Base-by-base conservation (phyloP, 2,329 filamentous ascomycete species). In the Penicillium oxalicum region DNA sequence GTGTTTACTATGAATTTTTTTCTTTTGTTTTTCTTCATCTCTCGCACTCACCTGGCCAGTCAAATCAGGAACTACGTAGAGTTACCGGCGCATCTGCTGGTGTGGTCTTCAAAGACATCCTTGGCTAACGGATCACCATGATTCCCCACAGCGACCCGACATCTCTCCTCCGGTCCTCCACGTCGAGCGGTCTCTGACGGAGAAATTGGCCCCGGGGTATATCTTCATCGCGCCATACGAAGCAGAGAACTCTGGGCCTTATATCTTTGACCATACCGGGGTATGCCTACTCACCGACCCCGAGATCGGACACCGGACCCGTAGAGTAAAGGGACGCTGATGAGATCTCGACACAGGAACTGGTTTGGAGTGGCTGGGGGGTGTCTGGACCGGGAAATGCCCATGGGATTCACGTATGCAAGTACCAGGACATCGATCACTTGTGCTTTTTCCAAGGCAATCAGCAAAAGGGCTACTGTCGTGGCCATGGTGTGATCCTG, bases 391-490 rank as follows among this genome's bases (percentile, higher is more conserved):
- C 75, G 2, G 74, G 71, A 36, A 76, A 73, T 45, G 69, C 70
- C 34, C 74, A 77, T 56, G 70, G 70, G 46, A 70, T 74, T 48
- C 72, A 74, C 51, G 72, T 75, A 29, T 78, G 76, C 59, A 57
- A 67, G 38, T 78, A 76, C 63, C 67, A 74, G 26, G 74, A 72
- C 11, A 63, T 64, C 48, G 67, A 74, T 40, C 76, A 78, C 53
- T 57, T 78, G n/a, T 78, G 75, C 58, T 77, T 74, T 61, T 78
- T 76, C 60, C 71, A 77, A 49, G 75, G 75, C 32, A 68, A 72
- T 46, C 75, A 78, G 51, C 73, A 76, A 51, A 72, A 74, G 45
- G 75, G 75, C 27, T 79, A 77, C 49, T 75, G 74, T 27, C 68
- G 74, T 37, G 76, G 76, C 5, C 74, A 77, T 66, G 75, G 74